Conservation (phyloP, 192 early-diverging fungal species). For the Linderina pennispora region DNA sequence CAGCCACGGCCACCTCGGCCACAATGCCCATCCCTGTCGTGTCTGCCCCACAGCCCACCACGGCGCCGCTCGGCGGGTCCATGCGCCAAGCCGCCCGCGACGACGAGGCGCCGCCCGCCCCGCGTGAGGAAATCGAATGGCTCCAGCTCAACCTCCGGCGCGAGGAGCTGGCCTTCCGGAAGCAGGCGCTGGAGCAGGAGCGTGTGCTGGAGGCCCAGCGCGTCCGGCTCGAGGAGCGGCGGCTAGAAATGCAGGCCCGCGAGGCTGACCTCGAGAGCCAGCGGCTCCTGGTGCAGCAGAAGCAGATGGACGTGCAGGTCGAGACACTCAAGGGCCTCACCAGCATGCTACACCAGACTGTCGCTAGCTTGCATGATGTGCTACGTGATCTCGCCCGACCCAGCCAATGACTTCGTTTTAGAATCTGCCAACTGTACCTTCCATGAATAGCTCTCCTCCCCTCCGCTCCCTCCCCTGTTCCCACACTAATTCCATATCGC, state of each 20-base stretch:
- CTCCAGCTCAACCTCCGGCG: slow-evolving; percentile 42
- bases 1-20: slow-evolving; percentile 12
- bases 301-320: slow-evolving; percentile 30
- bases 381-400: not conserved
- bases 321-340: slow-evolving; percentile 24
- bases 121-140: slow-evolving; percentile 44
- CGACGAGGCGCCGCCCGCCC: too few relatives aligned
- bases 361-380: slow-evolving; percentile 20
- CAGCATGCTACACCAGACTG: slow-evolving; percentile 16
- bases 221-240: slow-evolving; percentile 23
- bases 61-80: too few relatives aligned
- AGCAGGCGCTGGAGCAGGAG: slow-evolving; percentile 32
- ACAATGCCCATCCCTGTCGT: slow-evolving; percentile 20
- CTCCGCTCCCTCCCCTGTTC: too few relatives aligned
- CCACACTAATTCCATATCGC: too few relatives aligned
- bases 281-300: slow-evolving; percentile 17
- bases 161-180: slow-evolving; percentile 44
- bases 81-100: too few relatives aligned
- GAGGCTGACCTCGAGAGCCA: slow-evolving; percentile 33
- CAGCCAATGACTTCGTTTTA: not conserved
- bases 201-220: slow-evolving; percentile 31
- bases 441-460: too few relatives aligned
- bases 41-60: too few relatives aligned
- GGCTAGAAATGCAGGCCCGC: slow-evolving; percentile 25
- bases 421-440: not conserved